Base-by-base conservation (phyloP, 441 rosid species). In the Jatropha multifida region DNA sequence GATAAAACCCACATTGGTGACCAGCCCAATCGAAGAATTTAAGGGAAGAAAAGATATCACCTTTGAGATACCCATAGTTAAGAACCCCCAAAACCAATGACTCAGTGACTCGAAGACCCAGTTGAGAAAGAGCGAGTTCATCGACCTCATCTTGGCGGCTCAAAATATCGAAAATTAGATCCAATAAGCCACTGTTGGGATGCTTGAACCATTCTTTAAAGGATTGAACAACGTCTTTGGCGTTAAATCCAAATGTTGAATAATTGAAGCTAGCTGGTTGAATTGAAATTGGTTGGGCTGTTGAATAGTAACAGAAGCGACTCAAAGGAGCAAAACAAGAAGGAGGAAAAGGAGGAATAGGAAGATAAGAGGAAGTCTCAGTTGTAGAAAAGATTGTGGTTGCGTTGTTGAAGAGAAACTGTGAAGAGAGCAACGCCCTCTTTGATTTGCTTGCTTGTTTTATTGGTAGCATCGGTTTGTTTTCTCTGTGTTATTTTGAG, bases 1-100 rank as follows among this genome's bases (percentile, higher is more conserved):
- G 99, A 65, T 63, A 60, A 54, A 86, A 96, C 2, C 90, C 85
- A 0, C 74, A 84, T 74, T 92, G 98, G n/a, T 84, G 89, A 41
- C 97, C 96, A 2, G 93, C 97, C 99, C 99, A 96, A 56, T 91
- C 99, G 81, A 92, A 94, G 90, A 96, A 92, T 74, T 86, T 87
- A 73, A 96, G 86, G 74, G 97, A 94, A 7, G 91, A 84, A n/a
- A 89, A 84, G 58, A 94, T 84, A 44, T 88, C 86, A 46, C 87
- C 42, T 18, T 71, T 65, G 44, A 65, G 14, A 11, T 73, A 78
- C 27, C 90, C 90, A 68, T 92, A 79, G 7, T 52, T 9, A 68
- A 95, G 91, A 40, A 92, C 97, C 54, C 85, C 80, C 26, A 90
- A 86, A 3, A 92, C 96, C 26, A 92, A 61, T 5, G 59, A 13